Conservation (phyloP, 441 rosid species). For the Gossypium lobatum region DNA sequence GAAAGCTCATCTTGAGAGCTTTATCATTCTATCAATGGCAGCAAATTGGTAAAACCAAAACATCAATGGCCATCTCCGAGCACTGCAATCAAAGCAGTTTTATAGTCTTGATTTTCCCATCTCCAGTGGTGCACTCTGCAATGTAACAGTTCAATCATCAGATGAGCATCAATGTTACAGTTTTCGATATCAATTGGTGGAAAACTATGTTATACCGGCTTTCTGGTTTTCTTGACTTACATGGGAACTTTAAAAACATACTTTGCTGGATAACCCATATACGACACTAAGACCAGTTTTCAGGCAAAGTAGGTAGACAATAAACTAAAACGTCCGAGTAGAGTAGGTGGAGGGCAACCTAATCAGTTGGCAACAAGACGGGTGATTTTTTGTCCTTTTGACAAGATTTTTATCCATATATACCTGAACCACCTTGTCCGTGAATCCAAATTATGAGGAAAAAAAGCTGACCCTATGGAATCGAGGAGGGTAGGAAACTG, state of each 20-base stretch:
- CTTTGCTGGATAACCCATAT: not conserved
- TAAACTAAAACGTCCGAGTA: not conserved
- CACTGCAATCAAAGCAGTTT: slow-evolving; percentile 8
- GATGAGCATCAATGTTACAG: not conserved
- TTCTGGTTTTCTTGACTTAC: not conserved
- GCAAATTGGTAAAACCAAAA: not conserved
- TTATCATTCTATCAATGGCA: not conserved
- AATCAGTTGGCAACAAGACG: not conserved
- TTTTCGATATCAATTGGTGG: not conserved
- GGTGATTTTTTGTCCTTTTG: no score
- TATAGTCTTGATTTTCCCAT: slow-evolving; percentile 55
- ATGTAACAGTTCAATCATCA: slow-evolving; percentile 4
- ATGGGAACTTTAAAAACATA: not conserved
- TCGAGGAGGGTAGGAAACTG: no score
- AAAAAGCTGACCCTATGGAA: no score
- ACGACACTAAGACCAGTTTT: not conserved
- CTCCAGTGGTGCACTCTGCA: slow-evolving; percentile 66
- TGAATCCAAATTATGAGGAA: no score
- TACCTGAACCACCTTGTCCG: no score
- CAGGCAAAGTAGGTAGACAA: no score
- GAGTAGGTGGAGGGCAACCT: not conserved
- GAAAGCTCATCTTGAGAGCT: not conserved
- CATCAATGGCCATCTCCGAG: not conserved
- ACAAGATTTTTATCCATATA: no score
- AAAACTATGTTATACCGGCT: not conserved